These are phyloP conservation scores for Taphrina deformans DNA, from an alignment of 1,139 yeast species.

Conservation along the genomic window DNA sequence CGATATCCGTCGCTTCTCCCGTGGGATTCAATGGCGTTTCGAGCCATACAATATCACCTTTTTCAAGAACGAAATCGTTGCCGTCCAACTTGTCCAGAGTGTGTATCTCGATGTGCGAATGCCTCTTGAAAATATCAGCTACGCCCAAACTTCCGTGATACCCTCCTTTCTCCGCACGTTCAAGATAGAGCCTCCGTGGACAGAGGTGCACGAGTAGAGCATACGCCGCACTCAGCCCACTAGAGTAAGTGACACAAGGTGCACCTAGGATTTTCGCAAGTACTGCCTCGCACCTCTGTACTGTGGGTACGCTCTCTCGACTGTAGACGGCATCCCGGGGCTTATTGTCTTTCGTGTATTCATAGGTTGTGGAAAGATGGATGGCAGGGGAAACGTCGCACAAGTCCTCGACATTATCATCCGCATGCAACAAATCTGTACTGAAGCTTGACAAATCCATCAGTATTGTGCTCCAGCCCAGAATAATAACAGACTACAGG, in stretches of 20 bases:
- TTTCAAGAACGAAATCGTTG: neutral
- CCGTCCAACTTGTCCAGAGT: slow-evolving; percentile 8
- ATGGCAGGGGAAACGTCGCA: slow-evolving; percentile 76
- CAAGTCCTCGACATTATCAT: slow-evolving; percentile 52
- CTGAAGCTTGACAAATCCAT: neutral
- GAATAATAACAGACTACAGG: too few relatives aligned
- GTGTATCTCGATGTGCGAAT: slow-evolving; percentile 54
- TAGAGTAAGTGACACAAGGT: slow-evolving; percentile 64
- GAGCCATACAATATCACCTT: slow-evolving; percentile 75
- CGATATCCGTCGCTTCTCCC: slow-evolving; percentile 69
- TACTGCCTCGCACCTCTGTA: slow-evolving; percentile 64
- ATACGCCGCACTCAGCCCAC: slow-evolving; percentile 78
- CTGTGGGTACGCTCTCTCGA: slow-evolving; percentile 70
- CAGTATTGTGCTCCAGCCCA: too few relatives aligned
- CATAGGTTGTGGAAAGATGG: slow-evolving; percentile 74
- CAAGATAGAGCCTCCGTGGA: slow-evolving; percentile 70
- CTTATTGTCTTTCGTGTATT: slow-evolving; percentile 62
- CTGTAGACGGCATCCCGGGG: slow-evolving; percentile 54
- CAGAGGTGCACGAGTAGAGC: slow-evolving; percentile 70
- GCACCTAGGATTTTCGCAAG: slow-evolving; percentile 55
- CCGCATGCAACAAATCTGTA: slow-evolving; percentile 56
- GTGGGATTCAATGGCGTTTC: slow-evolving; percentile 92
- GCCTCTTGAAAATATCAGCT: slow-evolving; percentile 61
- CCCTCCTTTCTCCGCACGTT: slow-evolving; percentile 55
- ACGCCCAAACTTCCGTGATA: slow-evolving; percentile 84